phyloP scores from a whole-genome alignment of 495 filamentous ascomycete species.

The Penicillium lividum region DNA sequence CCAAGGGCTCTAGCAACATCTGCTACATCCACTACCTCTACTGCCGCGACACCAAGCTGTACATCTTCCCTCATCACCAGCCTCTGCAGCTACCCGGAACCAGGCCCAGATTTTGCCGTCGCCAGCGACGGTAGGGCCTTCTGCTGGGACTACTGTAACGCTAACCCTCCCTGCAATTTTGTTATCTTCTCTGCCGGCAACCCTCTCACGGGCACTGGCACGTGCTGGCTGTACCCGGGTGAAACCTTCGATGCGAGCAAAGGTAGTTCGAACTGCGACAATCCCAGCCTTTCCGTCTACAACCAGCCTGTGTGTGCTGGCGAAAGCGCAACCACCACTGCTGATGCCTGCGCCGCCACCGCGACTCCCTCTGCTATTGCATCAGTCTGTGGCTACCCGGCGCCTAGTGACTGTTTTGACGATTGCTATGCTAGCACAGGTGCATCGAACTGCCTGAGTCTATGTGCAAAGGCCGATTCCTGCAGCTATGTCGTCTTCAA shows the following conservation, averaged over 20 bases:
- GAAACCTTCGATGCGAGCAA: constrained; percentile 24
- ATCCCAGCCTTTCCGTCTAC: constrained; percentile 23
- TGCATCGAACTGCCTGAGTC: constrained; percentile 27
- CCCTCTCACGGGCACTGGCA: constrained; percentile 23
- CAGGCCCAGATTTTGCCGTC: constrained; percentile 22
- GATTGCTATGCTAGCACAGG: constrained; percentile 24
- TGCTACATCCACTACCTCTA: constrained; percentile 24
- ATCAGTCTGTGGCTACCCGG: constrained; percentile 31
- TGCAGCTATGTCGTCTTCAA: constrained; percentile 32
- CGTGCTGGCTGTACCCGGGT: constrained; percentile 32
- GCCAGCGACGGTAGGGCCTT: constrained; percentile 18
- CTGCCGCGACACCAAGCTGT: constrained; percentile 25
- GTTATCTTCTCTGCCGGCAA: constrained; percentile 28
- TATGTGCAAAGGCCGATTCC: constrained; percentile 26
- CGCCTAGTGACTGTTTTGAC: constrained; percentile 17
- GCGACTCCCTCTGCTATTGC: constrained; percentile 31
- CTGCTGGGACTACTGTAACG: constrained; percentile 35
- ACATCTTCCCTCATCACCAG: constrained; percentile 26
- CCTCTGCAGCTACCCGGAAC: constrained; percentile 28
- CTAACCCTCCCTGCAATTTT: constrained; percentile 30
- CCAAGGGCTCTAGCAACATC: constrained; percentile 25
- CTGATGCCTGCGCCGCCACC: constrained; percentile 28
- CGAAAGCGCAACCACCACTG: constrained; percentile 27
- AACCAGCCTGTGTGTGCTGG: constrained; percentile 20
- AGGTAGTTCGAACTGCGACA: constrained; percentile 22